Evolutionary conservation across 495 filamentous ascomycete species (phyloP), one percentile per base, ranked within the genome.

Genomic region (Staphylotrichum longicolle): DNA sequence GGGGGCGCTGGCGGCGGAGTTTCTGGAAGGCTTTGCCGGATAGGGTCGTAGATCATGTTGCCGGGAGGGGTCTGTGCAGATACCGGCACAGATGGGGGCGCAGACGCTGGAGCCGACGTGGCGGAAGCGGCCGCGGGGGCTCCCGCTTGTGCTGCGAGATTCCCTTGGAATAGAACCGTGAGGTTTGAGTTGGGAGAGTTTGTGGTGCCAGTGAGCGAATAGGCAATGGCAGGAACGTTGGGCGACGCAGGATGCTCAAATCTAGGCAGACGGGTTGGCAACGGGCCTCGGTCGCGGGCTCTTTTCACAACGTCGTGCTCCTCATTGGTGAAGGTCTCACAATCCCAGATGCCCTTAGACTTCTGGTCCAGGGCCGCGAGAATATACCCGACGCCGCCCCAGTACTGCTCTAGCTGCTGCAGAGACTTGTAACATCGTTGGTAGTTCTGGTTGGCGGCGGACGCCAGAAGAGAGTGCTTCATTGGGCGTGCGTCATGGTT

Each of bases 381-480:
- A 42, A 95, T 95, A 71, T 95, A 95, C 54, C 85, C 83, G n/a
- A 89, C 87, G 2, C 91, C 91, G 57, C 86, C 86, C 91, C 91
- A 95, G 68, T 92, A 92, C 3, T 82, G 78, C 58, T 92, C 85
- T 37, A 93, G 75, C 53, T 88, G 83, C 65, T 90, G 84, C 20
- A 95, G 70, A 3, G 90, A 88, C 67, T 91, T 89, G 64, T 91
- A 91, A 66, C 91, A 95, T 11, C 83, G 79, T 60, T 91, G 86
- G 64, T 93, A 95, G 62, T 93, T 89, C 62, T 89, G 84, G 54
- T 85, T 89, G 7, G 90, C 89, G 11, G 86, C 87, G 20, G 86
- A 86, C 0, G 88, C 89, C 2, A 93, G 80, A 1, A 92, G 75
- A 11, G 86, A 85, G 63, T 92, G 88, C 64, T 88, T 89, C 2